Conservation (phyloP, 768 basidiomycete genomes). For the Suillus spraguei region DNA sequence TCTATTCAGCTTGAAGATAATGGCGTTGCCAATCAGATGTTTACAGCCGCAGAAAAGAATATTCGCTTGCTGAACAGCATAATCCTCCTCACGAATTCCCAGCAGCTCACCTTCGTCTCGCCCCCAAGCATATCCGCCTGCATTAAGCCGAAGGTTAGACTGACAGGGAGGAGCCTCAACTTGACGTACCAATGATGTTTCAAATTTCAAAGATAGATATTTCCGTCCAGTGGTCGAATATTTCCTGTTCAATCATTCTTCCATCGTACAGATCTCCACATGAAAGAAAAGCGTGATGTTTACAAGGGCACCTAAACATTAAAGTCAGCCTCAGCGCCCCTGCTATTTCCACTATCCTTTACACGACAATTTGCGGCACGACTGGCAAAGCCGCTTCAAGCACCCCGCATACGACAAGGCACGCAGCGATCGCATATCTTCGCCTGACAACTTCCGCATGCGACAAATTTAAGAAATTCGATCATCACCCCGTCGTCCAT, state of each 20-base stretch:
- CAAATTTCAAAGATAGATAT: too few relatives aligned
- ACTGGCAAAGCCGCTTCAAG: neutral
- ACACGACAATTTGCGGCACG: neutral
- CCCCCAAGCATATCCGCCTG: too few relatives aligned
- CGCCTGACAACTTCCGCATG: neutral
- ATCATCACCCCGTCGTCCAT: neutral
- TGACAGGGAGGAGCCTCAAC: too few relatives aligned
- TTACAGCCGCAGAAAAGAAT: too few relatives aligned
- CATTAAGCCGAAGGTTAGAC: too few relatives aligned
- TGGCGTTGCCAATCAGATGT: too few relatives aligned
- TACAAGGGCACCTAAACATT: neutral
- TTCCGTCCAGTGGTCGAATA: neutral
- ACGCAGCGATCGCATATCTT: slow-evolving; percentile 4
- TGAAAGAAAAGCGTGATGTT: neutral
- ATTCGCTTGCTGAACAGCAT: too few relatives aligned
- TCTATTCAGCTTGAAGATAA: too few relatives aligned
- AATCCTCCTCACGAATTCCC: too few relatives aligned
- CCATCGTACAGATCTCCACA: neutral
- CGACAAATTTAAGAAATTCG: neutral
- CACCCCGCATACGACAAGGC: neutral
- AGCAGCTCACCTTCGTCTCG: too few relatives aligned
- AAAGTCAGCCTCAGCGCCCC: neutral
- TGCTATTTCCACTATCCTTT: neutral
- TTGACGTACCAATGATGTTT: too few relatives aligned
- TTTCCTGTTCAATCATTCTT: neutral